Conservation (phyloP, 2,329 filamentous ascomycete genomes). For the Gnomoniopsis smithogilvyi region DNA sequence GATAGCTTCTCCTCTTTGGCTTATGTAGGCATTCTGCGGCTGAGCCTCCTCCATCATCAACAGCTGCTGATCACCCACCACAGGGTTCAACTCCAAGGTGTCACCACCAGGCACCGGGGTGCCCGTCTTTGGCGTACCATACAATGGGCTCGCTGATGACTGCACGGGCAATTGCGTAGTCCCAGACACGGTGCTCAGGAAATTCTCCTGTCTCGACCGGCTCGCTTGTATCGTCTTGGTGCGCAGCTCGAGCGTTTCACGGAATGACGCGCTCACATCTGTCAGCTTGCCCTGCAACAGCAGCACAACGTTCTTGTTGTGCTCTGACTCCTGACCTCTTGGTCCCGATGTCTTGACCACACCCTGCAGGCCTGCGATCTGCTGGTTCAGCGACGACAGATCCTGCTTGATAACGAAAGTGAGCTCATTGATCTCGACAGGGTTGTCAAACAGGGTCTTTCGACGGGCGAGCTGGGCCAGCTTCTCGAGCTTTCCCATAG, state of each 20-base stretch:
- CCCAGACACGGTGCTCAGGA: slow-evolving; percentile 84
- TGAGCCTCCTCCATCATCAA: slow-evolving; percentile 93
- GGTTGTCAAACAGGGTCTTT: slow-evolving; percentile 96
- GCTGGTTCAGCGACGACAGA: slow-evolving; percentile 75
- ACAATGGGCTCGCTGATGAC: slow-evolving; percentile 80
- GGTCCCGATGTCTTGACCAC: slow-evolving; percentile 62
- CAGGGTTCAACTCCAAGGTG: slow-evolving; percentile 77
- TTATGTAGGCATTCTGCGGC: slow-evolving; percentile 82
- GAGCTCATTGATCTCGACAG: slow-evolving; percentile 94
- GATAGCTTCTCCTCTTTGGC: slow-evolving; percentile 91
- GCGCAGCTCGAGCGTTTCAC: slow-evolving; percentile 91
- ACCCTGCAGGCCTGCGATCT: slow-evolving; percentile 79
- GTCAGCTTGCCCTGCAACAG: slow-evolving; percentile 88
- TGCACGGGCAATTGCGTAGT: slow-evolving; percentile 66
- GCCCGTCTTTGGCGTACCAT: slow-evolving; percentile 70
- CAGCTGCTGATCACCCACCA: slow-evolving; percentile 80
- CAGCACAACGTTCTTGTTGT: slow-evolving; percentile 96
- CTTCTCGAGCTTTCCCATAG: slow-evolving; percentile 93
- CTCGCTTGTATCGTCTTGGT: slow-evolving; percentile 98
- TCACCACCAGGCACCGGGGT: slow-evolving; percentile 68
- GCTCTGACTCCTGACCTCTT: slow-evolving; percentile 81
- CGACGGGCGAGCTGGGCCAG: slow-evolving; percentile 91
- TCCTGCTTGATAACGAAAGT: slow-evolving; percentile 99
- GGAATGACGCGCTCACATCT: slow-evolving; percentile 92
- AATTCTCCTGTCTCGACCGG: slow-evolving; percentile 89